Evolutionary conservation across 495 filamentous ascomycete genomes (phyloP).

Genomic region (Penicillium atrosanguineum): DNA sequence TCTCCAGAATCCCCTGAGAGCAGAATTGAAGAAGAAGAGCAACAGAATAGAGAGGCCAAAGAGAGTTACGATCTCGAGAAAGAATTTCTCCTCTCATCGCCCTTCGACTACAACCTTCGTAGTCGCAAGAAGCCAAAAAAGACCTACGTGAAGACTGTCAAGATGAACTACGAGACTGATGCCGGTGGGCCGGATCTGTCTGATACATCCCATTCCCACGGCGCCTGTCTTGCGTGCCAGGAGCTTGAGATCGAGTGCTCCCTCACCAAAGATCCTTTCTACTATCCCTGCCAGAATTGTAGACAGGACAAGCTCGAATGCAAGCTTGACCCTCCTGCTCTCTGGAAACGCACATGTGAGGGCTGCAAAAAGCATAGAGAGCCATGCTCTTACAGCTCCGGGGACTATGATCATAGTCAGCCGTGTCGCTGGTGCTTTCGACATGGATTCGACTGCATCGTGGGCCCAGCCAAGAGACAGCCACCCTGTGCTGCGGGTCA

Average conservation of each 20-base stretch:
- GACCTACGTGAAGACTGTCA: background rate
- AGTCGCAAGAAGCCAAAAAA: background rate
- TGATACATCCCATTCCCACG: background rate
- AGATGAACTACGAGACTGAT: background rate
- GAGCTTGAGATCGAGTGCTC: conserved; percentile 1
- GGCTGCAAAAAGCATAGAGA: background rate
- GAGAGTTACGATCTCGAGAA: background rate
- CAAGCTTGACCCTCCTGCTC: background rate
- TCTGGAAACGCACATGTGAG: conserved; percentile 8
- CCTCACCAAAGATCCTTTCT: background rate
- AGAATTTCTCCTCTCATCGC: background rate
- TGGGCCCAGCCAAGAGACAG: background rate
- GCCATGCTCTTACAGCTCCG: conserved; percentile 1
- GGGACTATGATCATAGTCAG: conserved; percentile 4
- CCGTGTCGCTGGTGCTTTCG: background rate
- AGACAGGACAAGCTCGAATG: conserved; percentile 3
- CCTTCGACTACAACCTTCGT: background rate
- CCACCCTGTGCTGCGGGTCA: background rate
- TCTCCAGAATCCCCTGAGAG: background rate
- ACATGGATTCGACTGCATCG: conserved; percentile 7
- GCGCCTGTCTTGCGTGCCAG: background rate
- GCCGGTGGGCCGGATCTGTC: background rate
- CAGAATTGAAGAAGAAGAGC: background rate
- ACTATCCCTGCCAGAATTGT: conserved; percentile 6
- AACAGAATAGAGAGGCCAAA: background rate